Conservation (phyloP, 2,329 filamentous ascomycete species). For the Fonsecaea nubica region DNA sequence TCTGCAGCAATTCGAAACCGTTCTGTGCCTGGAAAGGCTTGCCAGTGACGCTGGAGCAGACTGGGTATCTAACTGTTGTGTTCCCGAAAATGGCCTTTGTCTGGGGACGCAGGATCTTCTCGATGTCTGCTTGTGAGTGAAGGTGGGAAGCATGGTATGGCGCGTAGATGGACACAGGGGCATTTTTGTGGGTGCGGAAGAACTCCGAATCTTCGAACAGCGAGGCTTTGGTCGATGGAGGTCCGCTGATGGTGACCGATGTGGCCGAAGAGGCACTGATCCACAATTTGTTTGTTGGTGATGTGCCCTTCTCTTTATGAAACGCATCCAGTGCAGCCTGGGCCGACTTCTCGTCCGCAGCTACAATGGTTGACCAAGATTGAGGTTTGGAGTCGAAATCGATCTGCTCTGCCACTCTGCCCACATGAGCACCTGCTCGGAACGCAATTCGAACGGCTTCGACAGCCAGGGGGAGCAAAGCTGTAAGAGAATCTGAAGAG, state of each 20-base stretch:
- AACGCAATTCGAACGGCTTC: constrained; percentile 53
- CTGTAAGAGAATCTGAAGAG: constrained; percentile 49
- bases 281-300: constrained; percentile 61
- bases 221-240: constrained; percentile 59
- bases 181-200: constrained; percentile 58
- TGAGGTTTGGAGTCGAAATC: constrained; percentile 43
- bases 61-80: constrained; percentile 44
- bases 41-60: constrained; percentile 50
- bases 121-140: constrained; percentile 58
- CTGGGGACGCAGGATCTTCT: constrained; percentile 56
- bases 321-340: constrained; percentile 41
- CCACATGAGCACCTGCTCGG: constrained; percentile 51
- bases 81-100: constrained; percentile 42
- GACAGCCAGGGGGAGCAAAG: constrained; percentile 51
- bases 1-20: constrained; percentile 44
- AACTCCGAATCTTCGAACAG: constrained; percentile 58
- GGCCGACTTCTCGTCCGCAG: constrained; percentile 43
- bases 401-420: constrained; percentile 48
- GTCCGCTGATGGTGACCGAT: constrained; percentile 66
- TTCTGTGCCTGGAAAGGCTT: constrained; percentile 42
- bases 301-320: constrained; percentile 51
- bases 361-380: constrained; percentile 52
- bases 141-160: constrained; percentile 66
- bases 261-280: constrained; percentile 66
- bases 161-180: constrained; percentile 62